Evolutionary conservation across 106 monocot species (phyloP).

Genomic region (Dendrobium nobile): DNA sequence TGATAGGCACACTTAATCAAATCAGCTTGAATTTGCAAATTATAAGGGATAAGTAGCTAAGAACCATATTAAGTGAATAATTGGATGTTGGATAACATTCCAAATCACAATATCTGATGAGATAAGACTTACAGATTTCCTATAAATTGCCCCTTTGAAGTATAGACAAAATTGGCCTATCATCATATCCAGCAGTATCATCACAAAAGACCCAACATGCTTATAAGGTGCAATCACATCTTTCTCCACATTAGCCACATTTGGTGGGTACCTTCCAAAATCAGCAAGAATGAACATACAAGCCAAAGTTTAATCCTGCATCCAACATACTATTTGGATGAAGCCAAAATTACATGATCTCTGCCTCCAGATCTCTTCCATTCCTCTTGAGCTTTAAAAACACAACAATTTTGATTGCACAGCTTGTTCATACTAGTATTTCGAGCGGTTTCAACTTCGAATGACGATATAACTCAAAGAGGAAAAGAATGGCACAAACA

Average conservation of each 20-base stretch:
- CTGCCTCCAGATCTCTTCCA: constrained; percentile 70
- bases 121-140: constrained; percentile 72
- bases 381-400: constrained; percentile 47
- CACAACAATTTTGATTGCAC: constrained; percentile 46
- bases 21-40: neutral
- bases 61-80: no score
- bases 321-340: constrained; percentile 87
- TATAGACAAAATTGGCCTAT: constrained; percentile 61
- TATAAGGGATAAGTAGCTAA: neutral
- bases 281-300: constrained; percentile 75
- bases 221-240: constrained; percentile 80
- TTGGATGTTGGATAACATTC: neutral
- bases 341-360: constrained; percentile 74
- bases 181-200: constrained; percentile 53
- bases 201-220: constrained; percentile 46
- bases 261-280: constrained; percentile 75
- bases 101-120: neutral
- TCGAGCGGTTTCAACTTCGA: constrained; percentile 28
- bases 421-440: constrained; percentile 34
- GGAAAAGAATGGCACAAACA: constrained; percentile 83
- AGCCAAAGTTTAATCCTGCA: constrained; percentile 49
- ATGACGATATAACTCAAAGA: constrained; percentile 64
- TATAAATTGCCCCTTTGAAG: constrained; percentile 85
- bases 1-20: neutral
- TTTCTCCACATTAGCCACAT: constrained; percentile 73